Percentiles rank a stretch among this genome's conserved stretches.
Conservation (phyloP, 2,329 filamentous ascomycete species). For the Aspergillus jensenii region DNA sequence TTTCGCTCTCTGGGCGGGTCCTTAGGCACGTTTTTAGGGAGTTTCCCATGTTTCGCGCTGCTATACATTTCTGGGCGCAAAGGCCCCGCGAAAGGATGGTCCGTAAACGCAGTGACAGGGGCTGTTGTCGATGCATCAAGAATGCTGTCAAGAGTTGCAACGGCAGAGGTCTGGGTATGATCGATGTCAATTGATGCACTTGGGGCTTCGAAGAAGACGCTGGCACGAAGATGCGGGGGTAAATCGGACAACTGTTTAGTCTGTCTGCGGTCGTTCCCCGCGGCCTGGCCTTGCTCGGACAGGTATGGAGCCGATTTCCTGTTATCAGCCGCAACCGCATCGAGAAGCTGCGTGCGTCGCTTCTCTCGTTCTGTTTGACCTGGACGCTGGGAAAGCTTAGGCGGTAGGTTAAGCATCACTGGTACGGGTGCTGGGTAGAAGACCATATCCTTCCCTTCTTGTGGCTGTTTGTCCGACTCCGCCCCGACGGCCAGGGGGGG, state of each 20-base stretch:
- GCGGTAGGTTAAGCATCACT: constrained; percentile 87
- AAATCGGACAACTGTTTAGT: constrained; percentile 52
- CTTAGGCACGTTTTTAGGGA: constrained; percentile 24
- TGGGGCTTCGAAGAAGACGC: constrained; percentile 79
- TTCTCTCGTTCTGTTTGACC: constrained; percentile 64
- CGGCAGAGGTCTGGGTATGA: constrained; percentile 74
- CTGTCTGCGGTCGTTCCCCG: constrained; percentile 16
- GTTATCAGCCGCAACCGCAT: constrained; percentile 58
- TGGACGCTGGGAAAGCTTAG: constrained; percentile 74
- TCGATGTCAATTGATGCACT: constrained; percentile 56
- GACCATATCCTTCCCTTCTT: constrained; percentile 76
- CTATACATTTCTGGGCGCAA: constrained; percentile 76
- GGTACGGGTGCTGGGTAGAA: constrained; percentile 96
- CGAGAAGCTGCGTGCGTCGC: constrained; percentile 71
- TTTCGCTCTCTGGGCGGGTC: constrained; percentile 27
- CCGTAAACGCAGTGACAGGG: constrained; percentile 87
- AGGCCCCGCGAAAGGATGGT: constrained; percentile 78
- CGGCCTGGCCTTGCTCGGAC: constrained; percentile 21
- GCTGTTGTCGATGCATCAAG: constrained; percentile 85
- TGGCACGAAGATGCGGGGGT: constrained; percentile 85
- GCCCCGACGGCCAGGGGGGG: constrained; percentile 42
- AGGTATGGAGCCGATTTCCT: constrained; percentile 54
- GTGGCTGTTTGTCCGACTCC: constrained; percentile 39
- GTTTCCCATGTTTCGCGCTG: constrained; percentile 30
- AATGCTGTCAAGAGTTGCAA: constrained; percentile 85